Conservation (phyloP, 768 basidiomycete genomes). For the Naganishia onofrii region DNA sequence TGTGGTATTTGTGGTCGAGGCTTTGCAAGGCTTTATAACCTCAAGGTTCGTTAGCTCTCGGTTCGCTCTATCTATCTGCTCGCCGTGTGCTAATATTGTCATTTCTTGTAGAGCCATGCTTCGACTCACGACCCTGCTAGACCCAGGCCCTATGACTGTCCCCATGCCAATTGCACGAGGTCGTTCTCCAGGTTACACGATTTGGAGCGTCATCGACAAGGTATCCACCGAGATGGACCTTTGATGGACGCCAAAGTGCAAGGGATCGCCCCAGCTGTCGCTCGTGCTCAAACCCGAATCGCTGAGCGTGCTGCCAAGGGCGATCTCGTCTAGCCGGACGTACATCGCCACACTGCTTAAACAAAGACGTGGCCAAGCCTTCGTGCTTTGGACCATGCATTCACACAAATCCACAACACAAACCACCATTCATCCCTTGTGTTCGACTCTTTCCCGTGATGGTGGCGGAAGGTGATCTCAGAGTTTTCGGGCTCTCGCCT, state of each 20-base stretch:
- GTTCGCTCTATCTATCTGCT: neutral
- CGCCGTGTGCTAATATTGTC: slow-evolving; percentile 7
- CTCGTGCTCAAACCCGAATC: slow-evolving; percentile 46
- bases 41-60: slow-evolving; percentile 62
- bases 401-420: neutral
- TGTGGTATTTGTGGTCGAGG: slow-evolving; percentile 58
- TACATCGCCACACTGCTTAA: neutral
- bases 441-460: slow-evolving; percentile 23
- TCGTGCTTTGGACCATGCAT: slow-evolving; percentile 9
- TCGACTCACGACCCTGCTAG: slow-evolving; percentile 91
- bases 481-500: slow-evolving; percentile 4
- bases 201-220: slow-evolving; percentile 70
- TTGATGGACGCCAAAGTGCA: slow-evolving; percentile 48
- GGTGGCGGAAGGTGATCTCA: slow-evolving; percentile 11
- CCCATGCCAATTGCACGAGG: slow-evolving; percentile 77
- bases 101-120: slow-evolving; percentile 63
- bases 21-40: slow-evolving; percentile 87
- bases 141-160: slow-evolving; percentile 82
- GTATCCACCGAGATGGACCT: slow-evolving; percentile 51
- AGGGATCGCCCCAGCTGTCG: slow-evolving; percentile 46
- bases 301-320: slow-evolving; percentile 41
- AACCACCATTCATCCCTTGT: slow-evolving; percentile 14
- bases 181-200: slow-evolving; percentile 95
- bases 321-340: neutral
- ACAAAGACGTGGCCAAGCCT: slow-evolving; percentile 20